Base-by-base conservation (phyloP, 1,284 basidiomycete species). In the Leccinum olivaceoglutinosum region DNA sequence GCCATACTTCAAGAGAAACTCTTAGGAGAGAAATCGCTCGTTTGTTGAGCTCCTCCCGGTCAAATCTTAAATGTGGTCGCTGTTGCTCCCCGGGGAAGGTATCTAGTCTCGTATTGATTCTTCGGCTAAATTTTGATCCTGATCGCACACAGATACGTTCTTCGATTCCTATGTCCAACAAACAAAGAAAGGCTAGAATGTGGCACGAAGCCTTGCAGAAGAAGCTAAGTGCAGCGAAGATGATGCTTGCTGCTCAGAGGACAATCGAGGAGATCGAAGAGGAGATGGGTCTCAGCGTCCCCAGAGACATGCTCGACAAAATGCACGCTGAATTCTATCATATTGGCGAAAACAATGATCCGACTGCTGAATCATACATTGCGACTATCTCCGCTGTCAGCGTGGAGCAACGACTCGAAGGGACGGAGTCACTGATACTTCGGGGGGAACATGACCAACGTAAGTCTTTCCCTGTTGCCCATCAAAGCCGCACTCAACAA, bases 171-270 rank as follows among this genome's bases (percentile, higher is more conserved):
- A n/a, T 60, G 59, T 60, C 59, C 49, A 60, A 60, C 36, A 60
- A 60, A 38, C 59, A 54, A 54, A 54, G 51, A 60, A 60, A 60
- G 36, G 59, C 60, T 14, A 57, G 41, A 21, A 34, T 58, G 39
- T 60, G 51, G 51, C 59, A 60, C 21, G 32, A 60, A 54, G 59
- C 59, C 32, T 53, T 54, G 51, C 34, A 41, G 59, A 60, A 53
- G 59, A 60, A 60, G 51, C 46, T 34, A 25, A 60, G 10, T 54
- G 51, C 29, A 53, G 36, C 14, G 36, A 60, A 60, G 51, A 54
- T 60, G 59, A 60, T 60, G 59, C 59, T 53, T 54, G 34, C 59
- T 54, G 49, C 49, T 53, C 51, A 60, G 38, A 14, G 10, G 21
- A 29, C 38, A 60, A 60, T 60, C 18, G 34, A 60, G 36, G 59